A percentile compares a stretch with the other conserved stretches of the same genome.
Evolutionary conservation across 805 yeast genomes (phyloP).

Genomic region (Pichia ethanolica): DNA sequence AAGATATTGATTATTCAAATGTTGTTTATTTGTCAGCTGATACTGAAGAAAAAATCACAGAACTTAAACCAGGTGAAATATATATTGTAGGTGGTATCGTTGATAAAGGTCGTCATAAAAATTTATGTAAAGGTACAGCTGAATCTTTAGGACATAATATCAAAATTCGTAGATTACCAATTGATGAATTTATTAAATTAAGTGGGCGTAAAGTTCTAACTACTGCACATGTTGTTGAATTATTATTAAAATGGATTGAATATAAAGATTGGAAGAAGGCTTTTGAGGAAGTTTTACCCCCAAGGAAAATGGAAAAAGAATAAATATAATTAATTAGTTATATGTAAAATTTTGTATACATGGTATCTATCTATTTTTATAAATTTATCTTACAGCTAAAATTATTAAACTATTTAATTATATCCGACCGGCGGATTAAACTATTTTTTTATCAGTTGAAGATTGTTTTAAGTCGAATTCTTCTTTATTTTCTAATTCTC

Average conservation of each 20-base stretch:
- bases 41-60: conserved; percentile 60
- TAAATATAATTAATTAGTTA: neutral
- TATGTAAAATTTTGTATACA: too few species aligned
- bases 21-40: conserved; percentile 80
- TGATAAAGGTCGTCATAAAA: conserved; percentile 85
- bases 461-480: too few species aligned
- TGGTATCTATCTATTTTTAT: too few species aligned
- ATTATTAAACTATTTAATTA: too few species aligned
- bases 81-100: conserved; percentile 94
- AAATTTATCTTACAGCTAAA: too few species aligned
- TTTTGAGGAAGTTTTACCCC: conserved; percentile 81
- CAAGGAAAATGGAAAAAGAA: conserved; percentile 45
- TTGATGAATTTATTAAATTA: conserved; percentile 72
- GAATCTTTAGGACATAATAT: conserved; percentile 48
- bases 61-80: conserved; percentile 59
- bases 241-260: conserved; percentile 76
- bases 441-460: neutral
- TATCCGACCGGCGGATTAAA: conserved; percentile 1
- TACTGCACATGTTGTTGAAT: conserved; percentile 90
- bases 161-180: conserved; percentile 72
- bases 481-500: neutral
- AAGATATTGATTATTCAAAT: conserved; percentile 24
- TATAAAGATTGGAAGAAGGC: conserved; percentile 76
- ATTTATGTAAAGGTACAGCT: conserved; percentile 77
- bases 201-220: conserved; percentile 87